Percentiles rank a stretch among this genome's conserved stretches.
Conservation (phyloP, 192 early-diverging fungal species). For the Jimgerdemannia flammicorona region DNA sequence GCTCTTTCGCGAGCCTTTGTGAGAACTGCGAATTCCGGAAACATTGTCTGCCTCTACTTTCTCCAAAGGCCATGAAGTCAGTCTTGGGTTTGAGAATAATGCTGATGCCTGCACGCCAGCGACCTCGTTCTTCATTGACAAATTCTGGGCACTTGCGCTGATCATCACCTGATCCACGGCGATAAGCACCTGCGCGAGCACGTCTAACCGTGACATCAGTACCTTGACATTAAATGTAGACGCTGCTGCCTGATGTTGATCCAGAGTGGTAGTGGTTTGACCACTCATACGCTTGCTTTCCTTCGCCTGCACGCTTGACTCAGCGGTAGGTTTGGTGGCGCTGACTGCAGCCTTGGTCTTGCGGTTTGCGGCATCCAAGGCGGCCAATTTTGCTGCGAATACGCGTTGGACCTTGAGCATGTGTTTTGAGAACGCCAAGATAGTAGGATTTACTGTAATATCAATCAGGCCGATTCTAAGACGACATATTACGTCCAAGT, state of each 20-base stretch:
- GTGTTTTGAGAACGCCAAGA: slow-evolving; percentile 53
- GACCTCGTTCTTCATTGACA: slow-evolving; percentile 33
- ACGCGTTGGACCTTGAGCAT: slow-evolving; percentile 52
- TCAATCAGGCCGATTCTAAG: slow-evolving; percentile 27
- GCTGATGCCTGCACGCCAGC: slow-evolving; percentile 40
- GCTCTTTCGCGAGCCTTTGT: slow-evolving; percentile 14
- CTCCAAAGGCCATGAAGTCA: slow-evolving; percentile 6
- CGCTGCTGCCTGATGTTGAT: neutral
- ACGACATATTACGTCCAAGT: slow-evolving; percentile 40
- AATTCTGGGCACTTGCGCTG: slow-evolving; percentile 40
- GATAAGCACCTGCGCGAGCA: slow-evolving; percentile 41
- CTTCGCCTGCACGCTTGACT: neutral
- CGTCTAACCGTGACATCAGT: slow-evolving; percentile 36
- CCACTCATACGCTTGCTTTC: neutral
- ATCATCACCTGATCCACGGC: slow-evolving; percentile 37
- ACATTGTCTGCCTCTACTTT: slow-evolving; percentile 26
- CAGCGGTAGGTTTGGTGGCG: neutral
- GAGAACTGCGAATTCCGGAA: slow-evolving; percentile 25
- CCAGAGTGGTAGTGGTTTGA: neutral
- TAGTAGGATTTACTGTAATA: slow-evolving; percentile 42
- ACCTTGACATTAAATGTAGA: slow-evolving; percentile 9
- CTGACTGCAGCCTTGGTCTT: neutral
- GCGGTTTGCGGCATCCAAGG: neutral
- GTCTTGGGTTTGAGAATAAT: slow-evolving; percentile 36
- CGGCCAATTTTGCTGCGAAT: slow-evolving; percentile 31